Conservation (phyloP, 768 basidiomycete genomes). For the Pulveroboletus sp. region DNA sequence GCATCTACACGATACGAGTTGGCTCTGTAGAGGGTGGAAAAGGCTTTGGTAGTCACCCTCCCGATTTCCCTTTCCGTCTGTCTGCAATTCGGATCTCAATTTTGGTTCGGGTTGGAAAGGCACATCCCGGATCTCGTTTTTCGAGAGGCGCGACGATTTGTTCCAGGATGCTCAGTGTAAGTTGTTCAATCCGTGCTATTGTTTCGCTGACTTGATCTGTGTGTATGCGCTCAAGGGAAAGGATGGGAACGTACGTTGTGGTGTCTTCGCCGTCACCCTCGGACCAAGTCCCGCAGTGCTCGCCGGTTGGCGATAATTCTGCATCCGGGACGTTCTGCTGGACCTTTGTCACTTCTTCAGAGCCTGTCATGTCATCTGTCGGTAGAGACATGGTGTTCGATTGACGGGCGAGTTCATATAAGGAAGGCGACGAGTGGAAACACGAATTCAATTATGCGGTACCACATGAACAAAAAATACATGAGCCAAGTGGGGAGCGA, state of each 20-base stretch:
- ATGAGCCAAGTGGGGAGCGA: not conserved
- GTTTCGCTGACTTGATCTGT: constrained; percentile 19
- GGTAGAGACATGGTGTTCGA: not conserved
- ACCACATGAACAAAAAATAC: constrained; percentile 15
- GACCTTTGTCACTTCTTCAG: not conserved
- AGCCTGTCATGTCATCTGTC: not conserved
- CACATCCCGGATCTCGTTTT: not conserved
- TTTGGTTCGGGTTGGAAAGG: constrained; percentile 12
- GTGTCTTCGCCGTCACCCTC: constrained; percentile 7
- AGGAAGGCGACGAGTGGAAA: not conserved
- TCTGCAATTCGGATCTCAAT: constrained; percentile 35
- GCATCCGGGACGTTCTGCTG: not conserved
- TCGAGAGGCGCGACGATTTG: constrained; percentile 25
- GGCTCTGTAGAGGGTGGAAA: not conserved
- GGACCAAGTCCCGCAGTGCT: not conserved
- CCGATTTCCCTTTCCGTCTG: constrained; percentile 30
- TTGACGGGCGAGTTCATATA: not conserved
- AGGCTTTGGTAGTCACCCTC: constrained; percentile 26
- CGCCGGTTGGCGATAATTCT: not conserved
- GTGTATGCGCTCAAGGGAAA: not conserved
- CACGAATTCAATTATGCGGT: not conserved
- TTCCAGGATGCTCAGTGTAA: constrained; percentile 30
- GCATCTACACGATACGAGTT: constrained; percentile 7
- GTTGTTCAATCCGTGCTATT: constrained; percentile 26
- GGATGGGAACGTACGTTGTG: constrained; percentile 5